These are phyloP conservation scores for Colletotrichum kahawae DNA, from an alignment of 2,329 filamentous ascomycete species.

Conservation along the genomic window DNA sequence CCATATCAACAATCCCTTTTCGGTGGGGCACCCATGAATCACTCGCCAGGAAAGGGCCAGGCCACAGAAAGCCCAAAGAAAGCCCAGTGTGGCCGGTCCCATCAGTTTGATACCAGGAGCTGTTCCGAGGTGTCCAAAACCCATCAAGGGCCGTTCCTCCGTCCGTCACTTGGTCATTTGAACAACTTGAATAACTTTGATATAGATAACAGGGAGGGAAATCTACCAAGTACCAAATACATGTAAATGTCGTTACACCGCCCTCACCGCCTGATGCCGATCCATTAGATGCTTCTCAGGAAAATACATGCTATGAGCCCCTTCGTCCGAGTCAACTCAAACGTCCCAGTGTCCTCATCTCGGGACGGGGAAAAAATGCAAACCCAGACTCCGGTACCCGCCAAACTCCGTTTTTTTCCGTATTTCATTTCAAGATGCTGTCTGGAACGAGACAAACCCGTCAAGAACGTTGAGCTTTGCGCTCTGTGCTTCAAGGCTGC, in stretches of 20 bases:
- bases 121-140: neutral
- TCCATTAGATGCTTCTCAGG: neutral
- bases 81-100: neutral
- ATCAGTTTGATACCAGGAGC: neutral
- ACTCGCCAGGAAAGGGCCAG: neutral
- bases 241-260: neutral
- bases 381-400: slow-evolving; percentile 7
- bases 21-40: neutral
- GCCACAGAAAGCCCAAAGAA: no score
- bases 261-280: neutral
- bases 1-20: neutral
- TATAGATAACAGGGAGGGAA: neutral
- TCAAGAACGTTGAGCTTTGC: neutral
- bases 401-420: slow-evolving; percentile 8
- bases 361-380: neutral
- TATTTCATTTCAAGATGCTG: neutral
- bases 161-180: neutral
- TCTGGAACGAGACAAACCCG: neutral
- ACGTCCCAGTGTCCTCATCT: neutral
- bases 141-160: neutral
- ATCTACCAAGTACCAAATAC: neutral
- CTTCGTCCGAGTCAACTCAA: neutral
- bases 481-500: neutral
- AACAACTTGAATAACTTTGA: neutral
- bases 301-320: slow-evolving; percentile 4